These are phyloP conservation scores for Vickermania spadyakhi DNA, from an alignment of 208 protist species.

Conservation along the genomic window DNA sequence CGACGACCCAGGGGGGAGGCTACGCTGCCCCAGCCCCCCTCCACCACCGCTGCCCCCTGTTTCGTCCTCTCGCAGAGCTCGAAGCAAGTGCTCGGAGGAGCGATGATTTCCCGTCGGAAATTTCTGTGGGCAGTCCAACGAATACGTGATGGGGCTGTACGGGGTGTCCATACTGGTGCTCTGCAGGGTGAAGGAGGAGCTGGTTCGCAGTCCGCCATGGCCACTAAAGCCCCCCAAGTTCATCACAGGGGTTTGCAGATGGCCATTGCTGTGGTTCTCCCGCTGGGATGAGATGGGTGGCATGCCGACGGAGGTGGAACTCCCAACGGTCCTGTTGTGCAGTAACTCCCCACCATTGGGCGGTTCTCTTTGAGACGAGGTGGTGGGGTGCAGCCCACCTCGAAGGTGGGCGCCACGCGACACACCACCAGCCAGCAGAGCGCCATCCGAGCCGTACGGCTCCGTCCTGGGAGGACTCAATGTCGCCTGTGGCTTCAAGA, in stretches of 20 bases:
- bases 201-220: constrained; percentile 1
- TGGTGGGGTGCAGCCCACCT: neutral
- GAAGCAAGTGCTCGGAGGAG: neutral
- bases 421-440: neutral
- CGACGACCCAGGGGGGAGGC: neutral
- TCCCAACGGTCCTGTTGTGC: neutral
- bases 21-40: neutral
- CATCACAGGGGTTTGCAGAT: neutral
- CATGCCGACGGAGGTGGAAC: neutral
- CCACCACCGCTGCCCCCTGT: too few relatives aligned
- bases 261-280: neutral
- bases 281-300: neutral
- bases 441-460: neutral
- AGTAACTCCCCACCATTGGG: neutral
- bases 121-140: constrained; percentile 32
- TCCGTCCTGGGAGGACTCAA: neutral
- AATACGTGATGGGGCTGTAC: constrained; percentile 85
- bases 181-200: constrained; percentile 63
- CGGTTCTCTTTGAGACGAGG: neutral
- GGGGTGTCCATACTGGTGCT: constrained; percentile 69
- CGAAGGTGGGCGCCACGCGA: neutral
- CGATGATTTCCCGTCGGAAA: neutral
- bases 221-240: neutral
- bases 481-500: neutral
- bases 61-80: neutral